Percentiles rank a stretch among this genome's conserved stretches.
phyloP scores from a whole-genome alignment of 768 basidiomycete genomes.

The Crepidotus variabilis region DNA sequence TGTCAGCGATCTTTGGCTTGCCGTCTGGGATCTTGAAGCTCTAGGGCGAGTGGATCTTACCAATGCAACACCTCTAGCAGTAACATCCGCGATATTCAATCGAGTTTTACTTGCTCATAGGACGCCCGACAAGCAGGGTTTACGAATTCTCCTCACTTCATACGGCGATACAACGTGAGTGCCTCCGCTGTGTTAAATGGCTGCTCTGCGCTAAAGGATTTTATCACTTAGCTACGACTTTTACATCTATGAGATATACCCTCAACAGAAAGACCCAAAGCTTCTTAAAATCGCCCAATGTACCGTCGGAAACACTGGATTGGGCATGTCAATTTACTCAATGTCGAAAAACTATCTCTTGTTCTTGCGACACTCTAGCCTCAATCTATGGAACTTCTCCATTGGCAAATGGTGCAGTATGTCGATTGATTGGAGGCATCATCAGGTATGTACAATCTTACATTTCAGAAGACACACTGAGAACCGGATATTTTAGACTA shows the following conservation, averaged over 20 bases:
- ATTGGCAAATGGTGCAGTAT: constrained; percentile 16
- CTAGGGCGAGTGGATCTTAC: neutral
- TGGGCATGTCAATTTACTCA: constrained; percentile 8
- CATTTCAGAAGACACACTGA: neutral
- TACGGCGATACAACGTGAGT: neutral
- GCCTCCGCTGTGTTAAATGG: neutral
- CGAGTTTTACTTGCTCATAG: constrained; percentile 8
- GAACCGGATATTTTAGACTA: constrained; percentile 1
- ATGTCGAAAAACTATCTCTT: constrained; percentile 7
- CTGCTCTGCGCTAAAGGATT: neutral
- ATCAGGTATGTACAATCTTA: constrained; percentile 4
- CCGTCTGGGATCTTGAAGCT: neutral
- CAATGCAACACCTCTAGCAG: neutral
- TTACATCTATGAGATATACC: constrained; percentile 12
- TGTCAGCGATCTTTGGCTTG: neutral
- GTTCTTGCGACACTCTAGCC: constrained; percentile 5
- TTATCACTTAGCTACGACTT: neutral
- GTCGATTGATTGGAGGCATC: constrained; percentile 1
- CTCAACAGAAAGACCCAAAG: constrained; percentile 4
- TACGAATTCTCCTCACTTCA: constrained; percentile 12
- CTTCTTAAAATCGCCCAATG: constrained; percentile 6
- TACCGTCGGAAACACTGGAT: neutral
- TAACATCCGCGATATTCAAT: neutral
- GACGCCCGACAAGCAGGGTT: constrained; percentile 10
- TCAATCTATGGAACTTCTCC: constrained; percentile 16